Evolutionary conservation across 2,329 filamentous ascomycete species (phyloP).

Genomic region (Aaosphaeria arxii): DNA sequence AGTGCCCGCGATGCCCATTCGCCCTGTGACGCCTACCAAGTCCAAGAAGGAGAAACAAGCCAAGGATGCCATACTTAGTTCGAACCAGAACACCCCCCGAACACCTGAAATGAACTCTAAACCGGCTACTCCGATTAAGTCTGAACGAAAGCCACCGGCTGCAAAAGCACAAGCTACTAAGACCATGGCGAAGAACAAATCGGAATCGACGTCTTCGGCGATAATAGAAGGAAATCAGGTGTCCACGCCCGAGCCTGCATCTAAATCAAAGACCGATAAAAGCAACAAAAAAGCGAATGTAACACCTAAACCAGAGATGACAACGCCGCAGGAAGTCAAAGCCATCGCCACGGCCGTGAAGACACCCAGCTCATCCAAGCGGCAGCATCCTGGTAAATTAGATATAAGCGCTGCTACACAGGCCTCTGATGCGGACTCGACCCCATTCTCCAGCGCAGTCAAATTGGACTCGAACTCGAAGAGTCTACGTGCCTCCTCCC

Average conservation of each 20-base stretch:
- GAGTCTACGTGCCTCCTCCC: conserved; percentile 19
- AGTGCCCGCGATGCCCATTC: conserved; percentile 35
- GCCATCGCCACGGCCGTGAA: background rate
- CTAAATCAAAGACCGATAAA: too few species aligned
- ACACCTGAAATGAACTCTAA: background rate
- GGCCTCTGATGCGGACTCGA: conserved; percentile 15
- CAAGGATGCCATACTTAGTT: too few species aligned
- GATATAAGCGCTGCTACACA: conserved; percentile 43
- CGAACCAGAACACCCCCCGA: too few species aligned
- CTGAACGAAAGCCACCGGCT: conserved; percentile 11
- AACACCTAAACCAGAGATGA: background rate
- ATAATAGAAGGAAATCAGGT: too few species aligned
- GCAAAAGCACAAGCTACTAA: background rate
- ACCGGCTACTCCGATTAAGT: conserved; percentile 24
- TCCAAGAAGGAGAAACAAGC: conserved; percentile 6
- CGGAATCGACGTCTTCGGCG: too few species aligned
- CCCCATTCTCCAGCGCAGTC: conserved; percentile 7
- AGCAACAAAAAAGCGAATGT: too few species aligned
- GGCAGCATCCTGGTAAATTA: conserved; percentile 46
- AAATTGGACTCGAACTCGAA: conserved; percentile 25
- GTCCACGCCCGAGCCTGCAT: too few species aligned
- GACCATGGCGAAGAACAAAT: too few species aligned
- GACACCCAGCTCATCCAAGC: conserved; percentile 21
- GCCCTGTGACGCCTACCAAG: conserved; percentile 27
- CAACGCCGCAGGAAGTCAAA: background rate